phyloP scores from a whole-genome alignment of 441 rosid genomes.

The Eruca vesicaria region DNA sequence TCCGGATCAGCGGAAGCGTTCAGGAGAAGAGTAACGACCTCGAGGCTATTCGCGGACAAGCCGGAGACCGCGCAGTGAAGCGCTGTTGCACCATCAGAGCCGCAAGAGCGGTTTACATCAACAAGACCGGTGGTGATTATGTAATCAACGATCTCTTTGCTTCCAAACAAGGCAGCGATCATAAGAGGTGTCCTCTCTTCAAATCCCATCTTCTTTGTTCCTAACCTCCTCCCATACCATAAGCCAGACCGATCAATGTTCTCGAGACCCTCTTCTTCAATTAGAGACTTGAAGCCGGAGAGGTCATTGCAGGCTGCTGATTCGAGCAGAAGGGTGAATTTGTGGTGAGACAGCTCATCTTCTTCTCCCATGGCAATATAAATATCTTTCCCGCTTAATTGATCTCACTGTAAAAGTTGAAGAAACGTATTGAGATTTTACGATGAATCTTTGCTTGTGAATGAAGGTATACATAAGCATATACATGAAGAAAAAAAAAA shows the following conservation, averaged over 20 bases:
- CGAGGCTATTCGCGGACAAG: conserved; percentile 43
- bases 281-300: conserved; percentile 49
- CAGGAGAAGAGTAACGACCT: conserved; percentile 53
- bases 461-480: conserved; percentile 28
- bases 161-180: conserved; percentile 56
- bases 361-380: conserved; percentile 33
- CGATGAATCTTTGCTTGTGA: conserved; percentile 11
- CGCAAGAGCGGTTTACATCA: conserved; percentile 55
- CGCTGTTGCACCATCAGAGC: conserved; percentile 60
- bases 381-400: conserved; percentile 21
- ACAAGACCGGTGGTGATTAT: conserved; percentile 46
- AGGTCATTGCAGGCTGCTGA: conserved; percentile 69
- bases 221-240: conserved; percentile 63
- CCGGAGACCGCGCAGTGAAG: conserved; percentile 68
- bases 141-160: conserved; percentile 50
- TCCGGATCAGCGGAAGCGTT: conserved; percentile 49
- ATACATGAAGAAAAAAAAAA: conserved; percentile 2
- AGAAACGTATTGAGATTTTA: conserved; percentile 15
- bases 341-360: conserved; percentile 31
- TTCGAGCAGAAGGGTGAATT: conserved; percentile 58
- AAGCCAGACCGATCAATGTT: conserved; percentile 48
- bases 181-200: conserved; percentile 69
- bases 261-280: conserved; percentile 57
- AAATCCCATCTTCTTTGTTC: conserved; percentile 50
- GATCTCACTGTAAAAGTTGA: conserved; percentile 38